Conservation (phyloP, 2,329 filamentous ascomycete species). For the Pseudocercospora musae region DNA sequence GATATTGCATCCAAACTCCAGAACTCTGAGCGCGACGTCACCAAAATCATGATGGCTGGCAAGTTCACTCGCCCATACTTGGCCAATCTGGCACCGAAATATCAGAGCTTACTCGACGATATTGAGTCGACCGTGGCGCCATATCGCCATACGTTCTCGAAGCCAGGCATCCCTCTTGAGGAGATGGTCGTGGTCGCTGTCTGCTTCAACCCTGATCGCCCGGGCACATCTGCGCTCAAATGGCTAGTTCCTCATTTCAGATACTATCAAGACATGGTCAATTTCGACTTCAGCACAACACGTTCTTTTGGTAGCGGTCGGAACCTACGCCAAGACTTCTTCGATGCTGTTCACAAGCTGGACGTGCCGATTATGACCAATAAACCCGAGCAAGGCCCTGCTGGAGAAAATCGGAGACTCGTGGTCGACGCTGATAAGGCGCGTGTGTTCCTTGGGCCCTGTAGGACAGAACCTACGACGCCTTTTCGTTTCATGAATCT, state of each 20-base stretch:
- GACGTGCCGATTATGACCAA: background rate
- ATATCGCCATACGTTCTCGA: background rate
- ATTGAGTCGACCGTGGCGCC: background rate
- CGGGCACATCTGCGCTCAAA: background rate
- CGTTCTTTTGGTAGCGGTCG: background rate
- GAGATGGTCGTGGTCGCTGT: background rate
- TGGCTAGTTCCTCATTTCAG: background rate
- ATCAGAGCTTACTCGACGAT: background rate
- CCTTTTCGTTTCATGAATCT: background rate
- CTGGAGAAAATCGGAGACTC: background rate
- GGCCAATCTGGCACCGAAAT: background rate
- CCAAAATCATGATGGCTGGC: background rate
- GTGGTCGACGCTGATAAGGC: background rate
- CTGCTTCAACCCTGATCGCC: background rate
- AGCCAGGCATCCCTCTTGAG: background rate
- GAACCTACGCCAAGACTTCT: background rate
- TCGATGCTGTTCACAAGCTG: background rate
- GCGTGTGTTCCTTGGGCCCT: background rate
- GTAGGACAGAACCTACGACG: background rate
- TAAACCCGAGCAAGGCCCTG: background rate
- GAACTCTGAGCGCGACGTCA: background rate
- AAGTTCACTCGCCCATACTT: background rate
- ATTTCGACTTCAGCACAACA: background rate
- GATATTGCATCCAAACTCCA: background rate
- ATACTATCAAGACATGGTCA: background rate